Percentiles rank a stretch among this genome's conserved stretches.
Conservation (phyloP, 116 monocot genomes). For the Zostera marina region DNA sequence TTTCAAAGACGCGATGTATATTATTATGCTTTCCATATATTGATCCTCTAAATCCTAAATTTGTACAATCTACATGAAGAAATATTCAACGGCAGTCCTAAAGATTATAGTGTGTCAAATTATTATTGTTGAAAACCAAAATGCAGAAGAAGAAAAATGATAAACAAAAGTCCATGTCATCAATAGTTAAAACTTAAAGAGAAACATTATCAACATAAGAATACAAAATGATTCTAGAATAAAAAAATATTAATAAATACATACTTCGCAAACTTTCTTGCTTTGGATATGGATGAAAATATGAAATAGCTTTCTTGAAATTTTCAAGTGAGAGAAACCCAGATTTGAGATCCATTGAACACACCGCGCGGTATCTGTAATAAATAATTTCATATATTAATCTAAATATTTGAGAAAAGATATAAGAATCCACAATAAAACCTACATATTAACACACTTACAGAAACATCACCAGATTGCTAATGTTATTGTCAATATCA, state of each 20-base stretch:
- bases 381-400: not conserved
- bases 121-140: too few species aligned
- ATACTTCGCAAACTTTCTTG: constrained; percentile 55
- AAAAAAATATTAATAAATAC: not conserved
- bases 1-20: too few species aligned
- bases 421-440: not conserved
- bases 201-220: not conserved
- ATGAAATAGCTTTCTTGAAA: constrained; percentile 46
- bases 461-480: constrained; percentile 60
- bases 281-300: constrained; percentile 48
- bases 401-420: not conserved
- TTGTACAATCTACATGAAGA: too few species aligned
- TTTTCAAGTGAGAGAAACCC: constrained; percentile 52
- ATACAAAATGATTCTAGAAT: not conserved
- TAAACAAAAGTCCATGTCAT: too few species aligned
- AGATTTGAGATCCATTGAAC: constrained; percentile 45
- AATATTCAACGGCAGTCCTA: too few species aligned
- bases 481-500: constrained; percentile 37
- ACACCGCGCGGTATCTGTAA: constrained; percentile 50
- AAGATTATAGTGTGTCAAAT: too few species aligned
- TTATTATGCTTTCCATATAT: too few species aligned
- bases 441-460: constrained; percentile 18
- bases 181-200: not conserved
- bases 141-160: too few species aligned
- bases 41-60: too few species aligned